These are phyloP conservation scores for Drosera spatulata DNA, from an alignment of 179 eudicot species.

Conservation along the genomic window DNA sequence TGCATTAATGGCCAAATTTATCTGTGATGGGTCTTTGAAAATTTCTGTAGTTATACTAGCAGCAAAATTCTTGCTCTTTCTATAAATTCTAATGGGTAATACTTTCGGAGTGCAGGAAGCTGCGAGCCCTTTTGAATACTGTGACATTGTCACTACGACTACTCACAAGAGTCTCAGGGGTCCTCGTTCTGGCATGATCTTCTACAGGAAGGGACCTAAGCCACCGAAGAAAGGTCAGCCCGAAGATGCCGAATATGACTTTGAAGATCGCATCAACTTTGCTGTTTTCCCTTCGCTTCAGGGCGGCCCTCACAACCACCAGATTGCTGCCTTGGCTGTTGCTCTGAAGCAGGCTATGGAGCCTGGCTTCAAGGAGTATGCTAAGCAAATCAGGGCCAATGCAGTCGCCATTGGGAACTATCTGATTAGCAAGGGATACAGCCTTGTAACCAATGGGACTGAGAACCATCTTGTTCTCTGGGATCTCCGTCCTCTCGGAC, in stretches of 20 bases:
- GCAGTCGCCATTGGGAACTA: constrained; percentile 87
- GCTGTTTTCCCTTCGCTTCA: constrained; percentile 90
- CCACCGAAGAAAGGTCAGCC: constrained; percentile 96
- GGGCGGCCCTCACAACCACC: constrained; percentile 97
- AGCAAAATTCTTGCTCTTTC: no score
- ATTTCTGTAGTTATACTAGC: no score
- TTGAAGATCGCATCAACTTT: constrained; percentile 85
- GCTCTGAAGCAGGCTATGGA: constrained; percentile 75
- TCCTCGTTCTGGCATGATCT: constrained; percentile 92
- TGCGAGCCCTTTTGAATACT: constrained; percentile 75
- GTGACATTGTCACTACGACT: constrained; percentile 82
- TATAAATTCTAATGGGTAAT: no score
- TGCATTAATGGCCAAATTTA: no score
- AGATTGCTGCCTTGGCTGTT: constrained; percentile 89
- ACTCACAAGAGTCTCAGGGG: constrained; percentile 93
- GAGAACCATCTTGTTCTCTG: constrained; percentile 94
- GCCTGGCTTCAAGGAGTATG: constrained; percentile 90
- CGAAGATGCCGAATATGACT: constrained; percentile 78
- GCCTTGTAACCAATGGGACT: constrained; percentile 82
- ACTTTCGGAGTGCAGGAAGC: constrained; percentile 51
- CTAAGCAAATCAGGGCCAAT: constrained; percentile 87
- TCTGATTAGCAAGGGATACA: constrained; percentile 80
- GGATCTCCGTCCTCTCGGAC: constrained; percentile 97
- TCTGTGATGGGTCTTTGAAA: no score
- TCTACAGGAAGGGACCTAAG: constrained; percentile 90